Evolutionary conservation across 805 yeast species (phyloP), one percentile per base, ranked within the genome.

Genomic region (Candida vaughaniae): DNA sequence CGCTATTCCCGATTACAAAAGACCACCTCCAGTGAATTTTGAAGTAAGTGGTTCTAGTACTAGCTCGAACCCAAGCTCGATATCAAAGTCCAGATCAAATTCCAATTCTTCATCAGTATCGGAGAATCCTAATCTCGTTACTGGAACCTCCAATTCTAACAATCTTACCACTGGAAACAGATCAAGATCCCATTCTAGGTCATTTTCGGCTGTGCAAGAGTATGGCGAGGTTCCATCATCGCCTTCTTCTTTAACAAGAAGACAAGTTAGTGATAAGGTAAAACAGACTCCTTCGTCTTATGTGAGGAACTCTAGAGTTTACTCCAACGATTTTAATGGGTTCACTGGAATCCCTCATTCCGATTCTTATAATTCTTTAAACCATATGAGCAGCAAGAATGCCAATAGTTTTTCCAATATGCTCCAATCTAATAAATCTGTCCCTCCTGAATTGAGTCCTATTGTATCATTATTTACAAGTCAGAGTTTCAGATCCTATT

Each of bases 401-500:
- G 35, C 32, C 5, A 42, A 42, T 19, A 33, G 38, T 19, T 39
- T 42, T 19, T 25, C 35, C 12, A 39, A 36, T 17, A 16, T 31
- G 7, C 23, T 42, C 10, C 16, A n/a, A 6, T 25, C 34, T 2
- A 29, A 25, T 12, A 33, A 35, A 18, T 51, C 48, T 20, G 51
- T 66, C 23, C 85, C 89, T 0, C 76, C 77, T 11, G 91, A 85
- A 52, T 66, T 87, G 53, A 60, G 78, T 11, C 95, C 95, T 0
- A 72, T 85, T 8, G 74, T 86, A 25, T 80, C 86, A 15, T 67
- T 87, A 46, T 66, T 85, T 38, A 75, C 76, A 31, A 80, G 89
- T 14, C 95, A 87, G 52, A 77, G 78, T 43, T 70, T 78, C 16
- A 69, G 95, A 32, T 67, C 76, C 6, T 86, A 87, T 56, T 69